A percentile compares a stretch with the other conserved stretches of the same genome.
Evolutionary conservation across 192 early-diverging fungal species (phyloP).

Genomic region (Coemansia sp.): DNA sequence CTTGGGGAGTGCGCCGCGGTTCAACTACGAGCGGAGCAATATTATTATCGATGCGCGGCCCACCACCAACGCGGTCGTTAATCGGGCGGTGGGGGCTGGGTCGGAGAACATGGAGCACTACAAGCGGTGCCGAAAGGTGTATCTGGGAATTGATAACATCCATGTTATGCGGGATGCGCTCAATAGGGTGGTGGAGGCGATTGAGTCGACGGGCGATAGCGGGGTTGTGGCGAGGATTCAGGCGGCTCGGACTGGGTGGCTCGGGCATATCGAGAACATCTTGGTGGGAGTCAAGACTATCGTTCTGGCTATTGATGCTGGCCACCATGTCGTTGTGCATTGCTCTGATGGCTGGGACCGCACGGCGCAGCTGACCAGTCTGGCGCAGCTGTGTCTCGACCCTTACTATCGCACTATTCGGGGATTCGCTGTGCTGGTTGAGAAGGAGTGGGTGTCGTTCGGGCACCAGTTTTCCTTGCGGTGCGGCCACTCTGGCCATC

Average conservation of each 20-base stretch:
- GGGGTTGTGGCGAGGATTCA: constrained; percentile 53
- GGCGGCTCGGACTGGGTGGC: constrained; percentile 78
- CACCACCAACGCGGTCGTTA: constrained; percentile 89
- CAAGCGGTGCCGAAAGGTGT: constrained; percentile 77
- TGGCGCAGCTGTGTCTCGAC: constrained; percentile 89
- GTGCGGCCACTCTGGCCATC: constrained; percentile 83
- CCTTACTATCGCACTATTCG: constrained; percentile 93
- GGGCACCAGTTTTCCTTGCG: constrained; percentile 95
- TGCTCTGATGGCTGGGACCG: constrained; percentile 99
- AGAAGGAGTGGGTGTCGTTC: constrained; percentile 98
- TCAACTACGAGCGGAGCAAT: constrained; percentile 60
- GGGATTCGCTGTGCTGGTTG: constrained; percentile 87
- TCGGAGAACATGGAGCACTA: constrained; percentile 96
- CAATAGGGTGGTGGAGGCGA: constrained; percentile 69
- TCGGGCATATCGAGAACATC: constrained; percentile 80
- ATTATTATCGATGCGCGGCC: constrained; percentile 96
- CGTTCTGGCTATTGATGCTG: constrained; percentile 69
- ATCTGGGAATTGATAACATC: constrained; percentile 96
- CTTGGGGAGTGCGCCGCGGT: constrained; percentile 49
- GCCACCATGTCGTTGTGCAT: constrained; percentile 89
- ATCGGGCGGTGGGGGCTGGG: constrained; percentile 89
- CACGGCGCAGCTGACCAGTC: constrained; percentile 88
- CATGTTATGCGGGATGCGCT: constrained; percentile 95
- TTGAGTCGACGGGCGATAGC: constrained; percentile 10
- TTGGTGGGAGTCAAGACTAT: constrained; percentile 79